Percentiles rank a stretch among this genome's conserved stretches.
Conservation (phyloP, 179 eudicot genomes). For the Corrigiola litoralis region DNA sequence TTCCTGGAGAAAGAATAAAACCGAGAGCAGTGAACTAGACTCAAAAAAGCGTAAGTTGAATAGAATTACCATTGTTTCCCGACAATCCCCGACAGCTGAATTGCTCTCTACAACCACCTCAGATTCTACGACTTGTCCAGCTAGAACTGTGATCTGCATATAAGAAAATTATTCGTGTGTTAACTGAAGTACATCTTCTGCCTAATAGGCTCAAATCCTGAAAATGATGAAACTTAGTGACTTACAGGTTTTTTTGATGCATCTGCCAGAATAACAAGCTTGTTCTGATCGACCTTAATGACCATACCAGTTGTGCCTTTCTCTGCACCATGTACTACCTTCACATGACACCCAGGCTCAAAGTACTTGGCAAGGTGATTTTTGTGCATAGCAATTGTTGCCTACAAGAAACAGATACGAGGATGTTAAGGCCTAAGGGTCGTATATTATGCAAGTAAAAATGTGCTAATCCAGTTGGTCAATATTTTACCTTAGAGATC, state of each 20-base stretch:
- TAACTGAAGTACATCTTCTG: background rate
- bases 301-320: conserved; percentile 84
- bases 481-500: conserved; percentile 44
- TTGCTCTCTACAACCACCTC: conserved; percentile 19
- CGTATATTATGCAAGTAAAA: background rate
- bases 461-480: background rate
- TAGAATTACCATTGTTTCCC: too few species aligned
- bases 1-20: too few species aligned
- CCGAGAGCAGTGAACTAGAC: too few species aligned
- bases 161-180: background rate
- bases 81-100: conserved; percentile 44
- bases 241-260: conserved; percentile 70
- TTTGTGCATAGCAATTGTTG: conserved; percentile 55
- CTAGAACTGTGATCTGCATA: conserved; percentile 60
- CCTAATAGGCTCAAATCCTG: background rate
- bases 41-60: too few species aligned
- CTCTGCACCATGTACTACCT: conserved; percentile 59
- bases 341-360: conserved; percentile 74
- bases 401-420: conserved; percentile 25
- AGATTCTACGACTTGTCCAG: conserved; percentile 57
- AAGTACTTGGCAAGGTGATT: conserved; percentile 72
- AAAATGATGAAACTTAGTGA: background rate
- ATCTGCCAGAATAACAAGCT: conserved; percentile 62
- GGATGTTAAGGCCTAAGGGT: background rate
- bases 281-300: conserved; percentile 54